Conservation (phyloP, 1,284 basidiomycete species). For the Porogramme epimiltina region DNA sequence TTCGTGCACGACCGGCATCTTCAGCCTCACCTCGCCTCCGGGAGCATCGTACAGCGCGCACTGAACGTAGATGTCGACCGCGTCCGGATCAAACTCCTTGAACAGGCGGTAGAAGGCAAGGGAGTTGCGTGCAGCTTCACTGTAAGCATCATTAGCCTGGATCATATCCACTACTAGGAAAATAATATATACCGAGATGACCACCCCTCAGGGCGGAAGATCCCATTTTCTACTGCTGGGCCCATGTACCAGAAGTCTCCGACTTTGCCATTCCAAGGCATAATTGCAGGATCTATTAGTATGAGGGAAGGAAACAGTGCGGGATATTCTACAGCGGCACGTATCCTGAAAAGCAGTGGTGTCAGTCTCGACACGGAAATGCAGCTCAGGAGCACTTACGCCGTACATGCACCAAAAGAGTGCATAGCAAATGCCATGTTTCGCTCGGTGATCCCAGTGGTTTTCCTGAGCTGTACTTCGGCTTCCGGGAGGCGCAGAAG, state of each 20-base stretch:
- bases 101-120: no score
- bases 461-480: conserved; percentile 44
- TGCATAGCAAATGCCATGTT: conserved; percentile 74
- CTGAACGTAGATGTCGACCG: conserved; percentile 69
- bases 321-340: conserved; percentile 66
- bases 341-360: conserved; percentile 37
- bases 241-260: no score
- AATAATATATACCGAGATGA: conserved; percentile 45
- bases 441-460: conserved; percentile 47
- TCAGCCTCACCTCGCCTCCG: conserved; percentile 49
- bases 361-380: no score
- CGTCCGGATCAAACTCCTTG: conserved; percentile 67
- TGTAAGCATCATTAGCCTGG: no score
- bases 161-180: no score
- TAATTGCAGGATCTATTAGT: no score
- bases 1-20: conserved; percentile 65
- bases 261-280: no score
- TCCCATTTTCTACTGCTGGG: conserved; percentile 33
- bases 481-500: conserved; percentile 46
- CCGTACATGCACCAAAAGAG: conserved; percentile 77
- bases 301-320: conserved; percentile 49
- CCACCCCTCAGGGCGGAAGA: conserved; percentile 69
- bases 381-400: conserved; percentile 45
- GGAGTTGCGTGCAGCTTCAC: no score
- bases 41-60: conserved; percentile 54